Evolutionary conservation across 495 filamentous ascomycete genomes (phyloP).

Genomic region (Recurvomyces mirabilis): DNA sequence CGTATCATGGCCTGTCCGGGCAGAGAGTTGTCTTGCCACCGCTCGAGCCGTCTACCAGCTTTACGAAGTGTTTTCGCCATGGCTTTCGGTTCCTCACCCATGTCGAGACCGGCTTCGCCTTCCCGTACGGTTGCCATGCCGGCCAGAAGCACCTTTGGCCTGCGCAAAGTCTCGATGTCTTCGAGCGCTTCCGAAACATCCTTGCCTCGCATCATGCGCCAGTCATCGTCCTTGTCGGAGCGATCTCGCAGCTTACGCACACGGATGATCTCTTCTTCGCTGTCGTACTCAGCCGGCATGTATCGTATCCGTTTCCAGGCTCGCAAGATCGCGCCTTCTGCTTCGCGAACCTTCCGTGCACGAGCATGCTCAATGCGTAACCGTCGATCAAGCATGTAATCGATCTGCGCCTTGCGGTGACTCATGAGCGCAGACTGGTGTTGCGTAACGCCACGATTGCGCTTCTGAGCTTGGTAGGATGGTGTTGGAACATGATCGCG

Average conservation of each 20-base stretch:
- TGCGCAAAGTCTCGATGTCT: constrained; percentile 2
- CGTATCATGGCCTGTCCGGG: constrained; percentile 15
- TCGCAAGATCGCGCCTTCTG: constrained; percentile 53
- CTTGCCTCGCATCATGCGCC: background rate
- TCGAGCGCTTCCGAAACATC: constrained; percentile 4
- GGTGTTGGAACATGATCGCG: constrained; percentile 34
- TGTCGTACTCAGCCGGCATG: constrained; percentile 59
- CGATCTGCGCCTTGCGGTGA: constrained; percentile 76
- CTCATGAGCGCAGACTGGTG: constrained; percentile 88
- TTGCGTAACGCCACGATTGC: constrained; percentile 75
- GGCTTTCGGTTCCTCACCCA: constrained; percentile 27
- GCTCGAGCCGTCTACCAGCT: constrained; percentile 22
- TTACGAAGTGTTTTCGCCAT: constrained; percentile 20
- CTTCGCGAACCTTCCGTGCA: constrained; percentile 34
- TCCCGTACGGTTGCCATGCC: constrained; percentile 3
- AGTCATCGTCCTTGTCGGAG: constrained; percentile 10
- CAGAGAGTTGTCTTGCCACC: constrained; percentile 24
- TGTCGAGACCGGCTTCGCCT: constrained; percentile 22
- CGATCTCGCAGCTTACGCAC: constrained; percentile 5
- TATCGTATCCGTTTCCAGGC: constrained; percentile 55
- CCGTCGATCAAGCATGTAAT: constrained; percentile 70
- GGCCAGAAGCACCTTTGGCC: constrained; percentile 11
- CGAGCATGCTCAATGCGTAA: constrained; percentile 39
- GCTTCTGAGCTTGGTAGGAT: constrained; percentile 32
- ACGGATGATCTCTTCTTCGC: constrained; percentile 55